Base-by-base conservation (phyloP, 805 yeast genomes). In the Starmerella floris region DNA sequence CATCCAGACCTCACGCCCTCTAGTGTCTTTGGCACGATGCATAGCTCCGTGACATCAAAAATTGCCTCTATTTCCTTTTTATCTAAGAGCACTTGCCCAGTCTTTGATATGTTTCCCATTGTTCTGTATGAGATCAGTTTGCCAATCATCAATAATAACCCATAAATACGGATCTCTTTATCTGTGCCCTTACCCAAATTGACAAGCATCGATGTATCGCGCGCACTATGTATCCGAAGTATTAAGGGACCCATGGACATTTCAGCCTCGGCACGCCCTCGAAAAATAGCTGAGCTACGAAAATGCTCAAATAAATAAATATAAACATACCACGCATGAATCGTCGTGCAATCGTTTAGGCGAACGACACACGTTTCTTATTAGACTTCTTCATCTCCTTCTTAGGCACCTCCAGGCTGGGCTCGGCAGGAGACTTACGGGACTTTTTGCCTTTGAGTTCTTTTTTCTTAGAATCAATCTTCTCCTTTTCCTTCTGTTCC, bases 381-480 rank as follows among this genome's bases (percentile, higher is more conserved):
- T n/a, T 9, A 13, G 28, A 9, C 26, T 21, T 20, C 15, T 31
- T 40, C 9, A 37, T 17, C 26, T 37, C 77, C 70, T 2, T 88
- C 34, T 37, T 33, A 5, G 37, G 35, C 5, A 30, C 31, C 2
- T 11, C 22, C 3, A 23, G 34, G 17, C 19, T 34, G 22, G 37
- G 32, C 39, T 43, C n/a, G 20, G 17, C 34, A 10, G 21, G 27
- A 5, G 26, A 13, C 40, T 23, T 23, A 19, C 19, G 21, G 6
- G 28, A 13, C 23, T 36, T 21, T n/a, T 30, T 21, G 8, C 17
- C 41, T 35, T 73, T 82, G 42, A 88, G 67, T 59, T 85, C 94
- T 25, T 65, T 65, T 63, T 84, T 85, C 60, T 81, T 87, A 43
- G 68, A 74, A 49, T 84, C 93, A 34, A 85, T 61, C 58, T 78